Evolutionary conservation across 2,329 filamentous ascomycete species (phyloP).

Genomic region (Botrytis byssoidea): DNA sequence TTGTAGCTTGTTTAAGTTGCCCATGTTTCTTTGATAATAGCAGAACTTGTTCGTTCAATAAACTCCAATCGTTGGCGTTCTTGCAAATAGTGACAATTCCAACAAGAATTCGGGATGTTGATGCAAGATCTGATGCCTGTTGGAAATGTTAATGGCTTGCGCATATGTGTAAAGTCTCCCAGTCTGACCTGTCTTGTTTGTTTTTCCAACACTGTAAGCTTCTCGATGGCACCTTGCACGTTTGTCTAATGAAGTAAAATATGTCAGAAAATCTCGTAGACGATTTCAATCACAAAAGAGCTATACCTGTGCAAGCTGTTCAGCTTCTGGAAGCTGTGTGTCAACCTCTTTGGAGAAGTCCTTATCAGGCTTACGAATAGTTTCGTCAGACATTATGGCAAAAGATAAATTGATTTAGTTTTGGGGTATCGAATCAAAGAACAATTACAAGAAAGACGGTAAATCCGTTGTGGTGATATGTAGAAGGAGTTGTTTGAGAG

Average conservation of each 20-base stretch:
- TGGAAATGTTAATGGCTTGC: constrained; percentile 33
- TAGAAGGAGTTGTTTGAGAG: constrained; percentile 7
- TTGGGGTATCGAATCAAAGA: constrained; percentile 2
- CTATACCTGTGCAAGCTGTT: constrained; percentile 80
- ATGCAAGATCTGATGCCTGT: constrained; percentile 91
- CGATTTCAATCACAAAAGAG: neutral
- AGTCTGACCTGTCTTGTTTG: constrained; percentile 83
- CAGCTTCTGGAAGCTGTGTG: constrained; percentile 83
- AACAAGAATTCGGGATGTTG: constrained; percentile 84
- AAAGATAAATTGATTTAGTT: constrained; percentile 1
- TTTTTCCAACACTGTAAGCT: constrained; percentile 89
- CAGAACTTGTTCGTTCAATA: constrained; percentile 95
- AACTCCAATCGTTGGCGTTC: constrained; percentile 84
- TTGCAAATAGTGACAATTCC: constrained; percentile 93
- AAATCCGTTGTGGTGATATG: constrained; percentile 3
- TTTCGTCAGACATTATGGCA: constrained; percentile 39
- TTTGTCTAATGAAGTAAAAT: constrained; percentile 55
- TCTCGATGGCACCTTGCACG: constrained; percentile 85
- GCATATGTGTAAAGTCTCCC: constrained; percentile 17
- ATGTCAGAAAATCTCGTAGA: constrained; percentile 28
- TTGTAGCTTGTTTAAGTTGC: constrained; percentile 98
- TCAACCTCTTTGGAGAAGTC: constrained; percentile 98
- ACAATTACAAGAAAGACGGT: neutral
- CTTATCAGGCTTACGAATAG: constrained; percentile 70
- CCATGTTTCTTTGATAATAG: constrained; percentile 99